These are phyloP conservation scores for Gracilaria gracilis DNA, from an alignment of 23 red algal species.

Conservation along the genomic window DNA sequence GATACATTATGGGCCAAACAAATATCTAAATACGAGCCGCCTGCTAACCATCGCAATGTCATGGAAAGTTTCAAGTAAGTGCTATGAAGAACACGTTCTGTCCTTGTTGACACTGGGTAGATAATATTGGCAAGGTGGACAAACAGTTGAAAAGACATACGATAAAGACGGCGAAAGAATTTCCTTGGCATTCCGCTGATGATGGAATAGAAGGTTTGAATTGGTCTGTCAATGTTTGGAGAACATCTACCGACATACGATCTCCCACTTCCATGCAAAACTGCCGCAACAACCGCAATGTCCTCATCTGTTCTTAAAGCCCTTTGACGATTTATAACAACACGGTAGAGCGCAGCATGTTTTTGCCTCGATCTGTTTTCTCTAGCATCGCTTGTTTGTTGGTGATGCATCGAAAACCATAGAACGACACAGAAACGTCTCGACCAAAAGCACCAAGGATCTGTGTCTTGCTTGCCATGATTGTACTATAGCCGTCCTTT, in stretches of 20 bases:
- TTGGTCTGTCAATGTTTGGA: neutral
- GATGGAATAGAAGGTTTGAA: neutral
- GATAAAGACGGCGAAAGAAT: neutral
- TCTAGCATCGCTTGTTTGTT: neutral
- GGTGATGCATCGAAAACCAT: neutral
- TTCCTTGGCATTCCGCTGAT: neutral
- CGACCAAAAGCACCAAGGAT: neutral
- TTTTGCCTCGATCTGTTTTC: neutral
- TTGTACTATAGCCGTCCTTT: neutral
- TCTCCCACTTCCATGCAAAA: neutral
- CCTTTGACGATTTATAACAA: neutral
- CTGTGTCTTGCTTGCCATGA: neutral
- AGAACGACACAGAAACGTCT: neutral
- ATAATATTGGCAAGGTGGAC: neutral
- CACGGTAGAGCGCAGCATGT: neutral
- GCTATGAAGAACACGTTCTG: neutral
- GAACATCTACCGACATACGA: neutral
- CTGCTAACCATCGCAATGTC: conserved; percentile 32
- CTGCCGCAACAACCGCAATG: neutral
- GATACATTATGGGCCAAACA: conserved; percentile 22
- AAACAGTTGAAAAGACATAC: neutral
- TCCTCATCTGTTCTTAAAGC: neutral
- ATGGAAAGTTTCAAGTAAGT: conserved; percentile 13
- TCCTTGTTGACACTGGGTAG: neutral
- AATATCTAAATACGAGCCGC: conserved; percentile 31